Base-by-base conservation (phyloP, 768 basidiomycete genomes). In the Gloeopeniophorella convolvens region DNA sequence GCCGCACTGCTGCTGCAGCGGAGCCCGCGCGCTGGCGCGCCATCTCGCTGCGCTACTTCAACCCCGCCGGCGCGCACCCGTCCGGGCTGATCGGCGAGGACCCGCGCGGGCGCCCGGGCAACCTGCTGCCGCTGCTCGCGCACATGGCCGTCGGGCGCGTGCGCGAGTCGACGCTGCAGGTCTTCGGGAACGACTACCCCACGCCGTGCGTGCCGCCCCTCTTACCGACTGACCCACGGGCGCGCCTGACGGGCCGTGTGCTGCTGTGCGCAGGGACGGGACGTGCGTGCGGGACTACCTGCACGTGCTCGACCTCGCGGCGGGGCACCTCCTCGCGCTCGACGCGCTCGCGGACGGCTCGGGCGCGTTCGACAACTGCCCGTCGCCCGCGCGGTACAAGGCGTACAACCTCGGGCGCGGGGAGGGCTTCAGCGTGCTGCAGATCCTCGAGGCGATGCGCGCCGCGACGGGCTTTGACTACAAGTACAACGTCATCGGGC, bases 361-460 rank as follows among this genome's bases (percentile, higher is more conserved):
- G 5, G 71, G 62, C 28, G 68, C 84, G 42, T 95, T 90, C 62
- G 72, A 74, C 36, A 70, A 74, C 63, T 65, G 72, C 66, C 65
- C 72, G 56, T 62, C 71, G 28, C 71, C 76, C 5, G 78, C 73
- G 23, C 80, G 82, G 45, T 96, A 72, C 78, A 91, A 94, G 69
- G 92, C 89, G 23, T 99, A 94, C 76, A 99, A 99, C 67, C 84
- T 99, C 31, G 96, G 96, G 42, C 89, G 85, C 65, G 96, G 96
- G 26, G 77, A 79, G 49, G 96, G 94, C 23, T 80, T 89, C 75
- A 90, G 86, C 62, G 96, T 98, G 27, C 76, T 95, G 35, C 82
- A 97, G 65, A 98, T 99, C 62, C 76, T 94, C 35, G 85, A 89
- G 33, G 96, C 95, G 20, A 99, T 99, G 96, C 76, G 77, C 57